Conservation (phyloP, 805 yeast genomes). For the Yamadazyma akitaensis region DNA sequence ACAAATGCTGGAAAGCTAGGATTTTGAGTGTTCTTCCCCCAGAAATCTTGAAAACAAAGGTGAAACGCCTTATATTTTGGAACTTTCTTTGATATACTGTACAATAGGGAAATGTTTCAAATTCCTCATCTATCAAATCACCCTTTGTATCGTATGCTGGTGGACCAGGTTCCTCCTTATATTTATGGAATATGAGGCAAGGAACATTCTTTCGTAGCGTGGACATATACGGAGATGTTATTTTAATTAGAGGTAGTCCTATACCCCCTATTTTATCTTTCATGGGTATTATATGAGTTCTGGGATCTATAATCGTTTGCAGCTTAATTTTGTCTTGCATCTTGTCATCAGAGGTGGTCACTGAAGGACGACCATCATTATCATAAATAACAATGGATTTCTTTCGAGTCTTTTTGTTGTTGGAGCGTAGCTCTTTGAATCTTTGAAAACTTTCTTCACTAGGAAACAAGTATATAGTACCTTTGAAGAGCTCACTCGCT, state of each 20-base stretch:
- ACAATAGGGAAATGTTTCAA: conserved; percentile 34
- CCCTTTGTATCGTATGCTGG: conserved; percentile 12
- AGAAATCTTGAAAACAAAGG: conserved; percentile 24
- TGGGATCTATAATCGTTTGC: conserved; percentile 18
- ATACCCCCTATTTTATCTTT: conserved; percentile 28
- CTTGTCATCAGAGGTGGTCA: background rate
- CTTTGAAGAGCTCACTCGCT: conserved; percentile 32
- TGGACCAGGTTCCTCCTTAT: conserved; percentile 25
- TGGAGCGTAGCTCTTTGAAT: conserved; percentile 26
- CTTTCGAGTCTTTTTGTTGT: conserved; percentile 20
- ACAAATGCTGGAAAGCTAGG: conserved; percentile 32
- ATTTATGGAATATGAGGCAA: conserved; percentile 29
- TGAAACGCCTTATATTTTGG: conserved; percentile 25
- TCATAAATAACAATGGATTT: conserved; percentile 21
- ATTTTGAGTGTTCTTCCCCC: conserved; percentile 23
- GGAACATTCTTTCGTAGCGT: conserved; percentile 34
- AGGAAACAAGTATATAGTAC: conserved; percentile 27
- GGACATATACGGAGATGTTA: conserved; percentile 35
- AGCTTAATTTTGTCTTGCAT: conserved; percentile 2
- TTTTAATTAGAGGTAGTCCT: conserved; percentile 37
- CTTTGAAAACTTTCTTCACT: conserved; percentile 24
- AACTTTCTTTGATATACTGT: conserved; percentile 27
- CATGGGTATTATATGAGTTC: conserved; percentile 32
- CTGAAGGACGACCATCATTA: conserved; percentile 17
- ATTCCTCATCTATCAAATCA: conserved; percentile 21